Evolutionary conservation across 208 protist genomes (phyloP), one percentile per base, ranked within the genome.

Genomic region (Crithidia fasciculata): DNA sequence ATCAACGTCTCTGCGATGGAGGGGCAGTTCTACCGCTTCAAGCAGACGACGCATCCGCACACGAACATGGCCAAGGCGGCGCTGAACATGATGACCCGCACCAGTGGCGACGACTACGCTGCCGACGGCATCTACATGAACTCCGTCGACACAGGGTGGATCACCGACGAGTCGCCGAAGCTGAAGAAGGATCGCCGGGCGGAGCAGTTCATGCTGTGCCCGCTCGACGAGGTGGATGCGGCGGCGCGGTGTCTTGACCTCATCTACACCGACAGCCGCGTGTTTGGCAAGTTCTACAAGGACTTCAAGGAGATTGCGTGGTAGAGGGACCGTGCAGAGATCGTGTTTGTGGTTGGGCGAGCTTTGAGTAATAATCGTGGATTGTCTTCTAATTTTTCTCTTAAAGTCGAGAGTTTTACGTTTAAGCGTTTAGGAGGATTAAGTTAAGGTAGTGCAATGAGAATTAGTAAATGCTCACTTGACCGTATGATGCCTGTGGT

Each of bases 1-100:
- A 98, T 99, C 72, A 99, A 99, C 77, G 98, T 99, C n/a, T 96
- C 87, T 15, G 98, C 97, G 19, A 99, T 99, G 98, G 98, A 99
- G 77, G 98, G 97, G 18, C 93, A 97, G 87, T 98, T 98, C 78
- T 97, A 98, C 81, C 86, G 91, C 19, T 95, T 89, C 79, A 96
- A 98, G 82, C 90, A 95, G 70, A 92, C 90, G 18, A 96, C 91
- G 19, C 98, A 99, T 76, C 95, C 96, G 56, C 98, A 99, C 91
- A 99, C 98, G 41, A 99, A 99, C 87, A 99, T 99, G 97, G 97
- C 96, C 53, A 99, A 99, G 88, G 98, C 98, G 18, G 95, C 98
- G 47, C 94, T 99, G 64, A 99, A 99, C 82, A 99, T 99, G 98
- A 98, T 99, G 96, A 99, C 98, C 3, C 93, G 97, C 67, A 98